Percentiles rank a stretch among this genome's conserved stretches.
These are phyloP conservation scores for Eutrema yunnanense DNA, from an alignment of 345 rosid genomes.

Conservation along the genomic window DNA sequence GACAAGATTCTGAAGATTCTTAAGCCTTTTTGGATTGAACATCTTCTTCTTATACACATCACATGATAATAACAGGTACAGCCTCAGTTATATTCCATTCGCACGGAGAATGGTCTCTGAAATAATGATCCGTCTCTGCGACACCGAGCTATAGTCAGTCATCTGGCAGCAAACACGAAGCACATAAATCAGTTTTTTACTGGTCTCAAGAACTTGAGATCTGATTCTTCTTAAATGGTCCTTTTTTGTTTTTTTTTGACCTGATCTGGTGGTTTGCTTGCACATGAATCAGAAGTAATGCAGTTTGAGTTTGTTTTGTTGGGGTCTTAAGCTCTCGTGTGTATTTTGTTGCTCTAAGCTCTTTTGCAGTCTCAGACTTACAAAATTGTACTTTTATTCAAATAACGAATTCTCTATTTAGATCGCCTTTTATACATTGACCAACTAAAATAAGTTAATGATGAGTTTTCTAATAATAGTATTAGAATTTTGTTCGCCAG, in stretches of 20 bases:
- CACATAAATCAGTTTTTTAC: not conserved
- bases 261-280: not conserved
- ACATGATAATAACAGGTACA: slow-evolving; percentile 53
- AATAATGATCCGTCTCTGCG: slow-evolving; percentile 69
- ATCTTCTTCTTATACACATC: slow-evolving; percentile 17
- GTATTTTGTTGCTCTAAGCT: not conserved
- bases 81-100: slow-evolving; percentile 86
- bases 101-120: slow-evolving; percentile 77
- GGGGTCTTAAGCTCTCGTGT: not conserved
- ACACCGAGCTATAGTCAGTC: slow-evolving; percentile 63
- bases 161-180: not conserved
- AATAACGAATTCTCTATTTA: not conserved
- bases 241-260: not conserved
- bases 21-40: slow-evolving; percentile 6
- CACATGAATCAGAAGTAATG: not conserved
- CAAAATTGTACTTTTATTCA: not conserved
- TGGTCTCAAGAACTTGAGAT: not conserved
- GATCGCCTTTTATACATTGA: not conserved
- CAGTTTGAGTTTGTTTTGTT: not conserved
- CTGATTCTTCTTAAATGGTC: not conserved
- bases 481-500: not conserved
- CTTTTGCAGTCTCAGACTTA: not conserved
- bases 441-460: not conserved
- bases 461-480: not conserved
- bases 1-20: not conserved